Conservation (phyloP, 345 rosid genomes). For the Lagerstroemia speciosa region DNA sequence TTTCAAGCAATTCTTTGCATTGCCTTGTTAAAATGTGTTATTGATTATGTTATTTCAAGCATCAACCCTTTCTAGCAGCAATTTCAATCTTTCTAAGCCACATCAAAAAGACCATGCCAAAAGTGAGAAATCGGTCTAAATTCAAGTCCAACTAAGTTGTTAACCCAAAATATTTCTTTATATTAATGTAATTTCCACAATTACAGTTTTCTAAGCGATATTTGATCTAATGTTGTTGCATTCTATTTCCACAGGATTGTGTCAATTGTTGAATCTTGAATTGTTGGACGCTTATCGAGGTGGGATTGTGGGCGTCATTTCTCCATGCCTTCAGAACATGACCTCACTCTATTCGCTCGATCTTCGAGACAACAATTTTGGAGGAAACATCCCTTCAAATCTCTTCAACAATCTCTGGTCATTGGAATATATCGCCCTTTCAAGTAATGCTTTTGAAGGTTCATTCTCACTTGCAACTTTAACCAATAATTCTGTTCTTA, state of each 20-base stretch:
- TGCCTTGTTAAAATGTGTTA: too few species aligned
- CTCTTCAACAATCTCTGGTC: not conserved
- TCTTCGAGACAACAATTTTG: not conserved
- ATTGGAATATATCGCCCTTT: not conserved
- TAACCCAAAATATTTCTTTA: too few species aligned
- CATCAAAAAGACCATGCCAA: too few species aligned
- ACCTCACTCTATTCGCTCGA: not conserved
- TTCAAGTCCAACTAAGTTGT: too few species aligned
- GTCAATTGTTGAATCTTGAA: conserved; percentile 4
- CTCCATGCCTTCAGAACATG: not conserved
- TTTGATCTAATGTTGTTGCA: too few species aligned
- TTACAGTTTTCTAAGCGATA: too few species aligned
- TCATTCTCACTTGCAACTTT: conserved; percentile 3
- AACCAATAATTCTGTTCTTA: not conserved
- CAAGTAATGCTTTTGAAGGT: conserved; percentile 1
- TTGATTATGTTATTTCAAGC: too few species aligned
- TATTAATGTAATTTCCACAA: too few species aligned
- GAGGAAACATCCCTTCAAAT: not conserved
- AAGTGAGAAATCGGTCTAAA: too few species aligned
- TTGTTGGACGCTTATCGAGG: not conserved
- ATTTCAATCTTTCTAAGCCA: too few species aligned
- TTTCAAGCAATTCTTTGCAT: too few species aligned
- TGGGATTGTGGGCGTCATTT: not conserved
- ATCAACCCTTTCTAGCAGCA: too few species aligned
- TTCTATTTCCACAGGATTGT: not conserved